Evolutionary conservation across 2,329 filamentous ascomycete species (phyloP).

Genomic region (Phyllosticta capitalensis): DNA sequence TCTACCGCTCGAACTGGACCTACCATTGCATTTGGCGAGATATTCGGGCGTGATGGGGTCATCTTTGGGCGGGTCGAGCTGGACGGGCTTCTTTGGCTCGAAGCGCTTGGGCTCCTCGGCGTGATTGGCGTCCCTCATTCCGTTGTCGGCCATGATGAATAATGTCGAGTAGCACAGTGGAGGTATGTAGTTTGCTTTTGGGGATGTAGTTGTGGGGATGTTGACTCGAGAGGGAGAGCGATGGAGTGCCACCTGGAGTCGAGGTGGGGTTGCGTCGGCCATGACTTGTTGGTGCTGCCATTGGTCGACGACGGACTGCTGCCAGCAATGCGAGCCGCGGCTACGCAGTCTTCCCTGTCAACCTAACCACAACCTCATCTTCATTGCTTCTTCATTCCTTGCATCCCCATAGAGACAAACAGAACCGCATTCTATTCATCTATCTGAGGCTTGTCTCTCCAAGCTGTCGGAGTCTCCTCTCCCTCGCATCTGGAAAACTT

Average conservation of each 20-base stretch:
- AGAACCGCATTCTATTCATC: neutral
- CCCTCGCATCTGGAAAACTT: too few species aligned
- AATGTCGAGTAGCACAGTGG: neutral
- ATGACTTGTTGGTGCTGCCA: neutral
- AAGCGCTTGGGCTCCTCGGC: slow-evolving; percentile 47
- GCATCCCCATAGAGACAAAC: neutral
- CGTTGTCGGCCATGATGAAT: slow-evolving; percentile 7
- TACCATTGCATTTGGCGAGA: slow-evolving; percentile 75
- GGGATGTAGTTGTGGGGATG: neutral
- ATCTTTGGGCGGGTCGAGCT: slow-evolving; percentile 74
- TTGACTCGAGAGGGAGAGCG: neutral
- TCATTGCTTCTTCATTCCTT: neutral
- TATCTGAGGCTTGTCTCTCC: neutral
- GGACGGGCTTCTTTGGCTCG: slow-evolving; percentile 66
- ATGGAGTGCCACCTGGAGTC: neutral
- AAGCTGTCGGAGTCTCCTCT: too few species aligned
- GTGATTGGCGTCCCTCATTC: slow-evolving; percentile 13
- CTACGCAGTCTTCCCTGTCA: neutral
- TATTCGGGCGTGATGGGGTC: slow-evolving; percentile 76
- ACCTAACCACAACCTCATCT: neutral
- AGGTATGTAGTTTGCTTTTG: neutral
- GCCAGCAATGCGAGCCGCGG: neutral
- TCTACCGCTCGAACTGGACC: slow-evolving; percentile 19
- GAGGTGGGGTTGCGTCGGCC: neutral
- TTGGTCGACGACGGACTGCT: neutral